phyloP scores from a whole-genome alignment of 192 early-diverging fungal genomes.

The Chytriomyces sp. region DNA sequence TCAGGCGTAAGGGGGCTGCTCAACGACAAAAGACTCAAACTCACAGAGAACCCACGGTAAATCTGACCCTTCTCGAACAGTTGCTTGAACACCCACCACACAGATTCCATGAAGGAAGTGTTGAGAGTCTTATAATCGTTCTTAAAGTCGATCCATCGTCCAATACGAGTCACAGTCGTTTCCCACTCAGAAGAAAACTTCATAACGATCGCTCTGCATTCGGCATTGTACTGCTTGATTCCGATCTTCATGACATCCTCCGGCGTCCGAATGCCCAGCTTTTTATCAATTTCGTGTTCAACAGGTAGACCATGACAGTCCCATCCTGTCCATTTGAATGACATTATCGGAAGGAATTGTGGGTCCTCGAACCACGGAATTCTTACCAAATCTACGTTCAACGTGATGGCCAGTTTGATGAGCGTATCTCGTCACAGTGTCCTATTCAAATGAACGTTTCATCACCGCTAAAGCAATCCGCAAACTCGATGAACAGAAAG shows the following conservation, averaged over 20 bases:
- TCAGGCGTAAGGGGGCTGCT: background rate
- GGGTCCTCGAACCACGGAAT: too few species aligned
- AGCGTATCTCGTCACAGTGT: slow-evolving; percentile 96
- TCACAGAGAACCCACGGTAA: slow-evolving; percentile 86
- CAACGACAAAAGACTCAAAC: background rate
- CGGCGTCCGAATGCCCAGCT: slow-evolving; percentile 79
- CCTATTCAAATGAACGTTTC: slow-evolving; percentile 48
- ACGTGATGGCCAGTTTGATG: slow-evolving; percentile 95
- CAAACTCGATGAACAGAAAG: background rate
- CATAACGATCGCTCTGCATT: slow-evolving; percentile 98
- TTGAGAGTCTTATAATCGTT: slow-evolving; percentile 99
- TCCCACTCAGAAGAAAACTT: slow-evolving; percentile 91
- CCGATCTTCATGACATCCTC: slow-evolving; percentile 91
- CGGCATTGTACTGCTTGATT: slow-evolving; percentile 95
- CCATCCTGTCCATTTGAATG: too few species aligned
- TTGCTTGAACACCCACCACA: slow-evolving; percentile 99
- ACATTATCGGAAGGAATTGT: too few species aligned
- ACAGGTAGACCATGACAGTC: slow-evolving; percentile 93
- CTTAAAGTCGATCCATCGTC: slow-evolving; percentile 99
- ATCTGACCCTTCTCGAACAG: slow-evolving; percentile 93
- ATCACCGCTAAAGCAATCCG: background rate
- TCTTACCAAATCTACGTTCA: slow-evolving; percentile 93
- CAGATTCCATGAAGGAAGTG: slow-evolving; percentile 95
- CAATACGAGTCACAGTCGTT: slow-evolving; percentile 89
- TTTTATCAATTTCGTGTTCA: slow-evolving; percentile 97